A percentile compares a stretch with the other conserved stretches of the same genome.
These are phyloP conservation scores for Erigeron canadensis DNA, from an alignment of 129 eudicot species.

Conservation along the genomic window DNA sequence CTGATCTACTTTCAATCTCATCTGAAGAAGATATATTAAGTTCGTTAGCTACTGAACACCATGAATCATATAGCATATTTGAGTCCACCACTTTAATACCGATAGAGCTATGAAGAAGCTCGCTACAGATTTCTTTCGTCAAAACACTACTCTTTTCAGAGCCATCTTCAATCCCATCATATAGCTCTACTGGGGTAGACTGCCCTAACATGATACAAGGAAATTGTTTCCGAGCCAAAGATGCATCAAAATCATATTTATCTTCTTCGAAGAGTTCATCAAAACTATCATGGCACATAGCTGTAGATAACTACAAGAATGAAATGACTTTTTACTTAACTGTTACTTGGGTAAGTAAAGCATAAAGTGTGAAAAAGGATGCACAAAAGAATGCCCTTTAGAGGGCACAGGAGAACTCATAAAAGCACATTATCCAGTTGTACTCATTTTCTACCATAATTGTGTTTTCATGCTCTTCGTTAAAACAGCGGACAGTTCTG, in stretches of 20 bases:
- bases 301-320: conserved; percentile 52
- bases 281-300: conserved; percentile 54
- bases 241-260: conserved; percentile 48
- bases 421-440: no score
- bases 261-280: conserved; percentile 52
- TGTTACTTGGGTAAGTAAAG: conserved; percentile 6
- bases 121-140: conserved; percentile 39
- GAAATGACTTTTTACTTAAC: conserved; percentile 19
- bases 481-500: no score
- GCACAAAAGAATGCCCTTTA: not conserved
- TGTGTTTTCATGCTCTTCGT: no score
- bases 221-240: conserved; percentile 60
- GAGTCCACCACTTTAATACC: conserved; percentile 43
- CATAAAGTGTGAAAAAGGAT: conserved; percentile 13
- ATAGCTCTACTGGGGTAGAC: conserved; percentile 65
- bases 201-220: conserved; percentile 69
- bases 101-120: conserved; percentile 28
- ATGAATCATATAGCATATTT: conserved; percentile 30
- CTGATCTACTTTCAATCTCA: conserved; percentile 33
- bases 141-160: conserved; percentile 32
- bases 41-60: conserved; percentile 32
- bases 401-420: not conserved
- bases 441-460: no score
- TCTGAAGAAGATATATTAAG: conserved; percentile 22
- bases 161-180: conserved; percentile 49